Base-by-base conservation (phyloP, 768 basidiomycete genomes). In the Asterophora parasitica region DNA sequence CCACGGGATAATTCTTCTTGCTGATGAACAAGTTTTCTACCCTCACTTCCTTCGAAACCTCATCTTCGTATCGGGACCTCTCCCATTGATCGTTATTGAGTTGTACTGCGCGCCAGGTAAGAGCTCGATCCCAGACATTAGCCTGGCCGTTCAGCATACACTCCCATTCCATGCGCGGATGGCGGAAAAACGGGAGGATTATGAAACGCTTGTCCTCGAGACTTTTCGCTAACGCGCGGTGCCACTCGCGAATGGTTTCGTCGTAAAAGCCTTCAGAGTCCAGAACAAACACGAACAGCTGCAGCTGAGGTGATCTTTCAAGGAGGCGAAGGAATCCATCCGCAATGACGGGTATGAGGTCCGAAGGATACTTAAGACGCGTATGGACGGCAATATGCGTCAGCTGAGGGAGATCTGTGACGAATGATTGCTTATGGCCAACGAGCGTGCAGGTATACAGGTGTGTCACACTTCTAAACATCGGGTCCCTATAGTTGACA, bases 331-430 rank as follows among this genome's bases (percentile, higher is more conserved):
- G 16, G 13, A 55, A 42, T 5, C 34, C 31, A 0, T 27, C 20
- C 11, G 31, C 41, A 23, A 55, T 34, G 17, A 15, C 5, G 11
- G 17, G 9, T 11, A 39, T 40, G 17, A 15, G 12, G 3, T 23
- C 27, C 2, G 28, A 7, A 7, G 39, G 9, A 19, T 64, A 52
- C 17, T 61, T 51, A 2, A 58, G 28, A 17, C 63, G 65, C 6
- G 67, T 62, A 43, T 62, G 58, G 2, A 66, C 63, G 13, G 65
- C 65, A 4, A 71, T 61, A 41, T 69, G 67, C 2, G 65, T 69
- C 3, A 71, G 56, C 16, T 46, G 42, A 0, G 65, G 62, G 12
- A 68, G 57, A 51, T 69, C 66, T 9, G 58, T 51, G 20, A 69
- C 58, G 37, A 58, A 58, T 10, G 69, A 65, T 17, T 54, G 53